Evolutionary conservation across 108 stramenopile species (phyloP).

Genomic region (Discostella pseudostelligera): DNA sequence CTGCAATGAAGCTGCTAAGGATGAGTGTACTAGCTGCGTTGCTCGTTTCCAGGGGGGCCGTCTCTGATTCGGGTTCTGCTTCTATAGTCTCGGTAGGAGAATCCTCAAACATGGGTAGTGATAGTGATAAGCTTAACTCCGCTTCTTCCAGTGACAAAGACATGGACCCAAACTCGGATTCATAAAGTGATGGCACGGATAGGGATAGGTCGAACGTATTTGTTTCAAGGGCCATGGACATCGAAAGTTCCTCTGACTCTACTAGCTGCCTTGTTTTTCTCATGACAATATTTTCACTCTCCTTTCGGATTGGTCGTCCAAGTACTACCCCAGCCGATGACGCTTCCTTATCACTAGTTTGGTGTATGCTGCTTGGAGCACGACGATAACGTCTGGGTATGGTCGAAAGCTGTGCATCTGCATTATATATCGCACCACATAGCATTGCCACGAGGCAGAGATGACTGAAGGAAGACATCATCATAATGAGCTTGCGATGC

Average conservation of each 20-base stretch:
- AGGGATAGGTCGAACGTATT: background rate
- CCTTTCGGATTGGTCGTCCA: too few species aligned
- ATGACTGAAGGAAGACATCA: too few species aligned
- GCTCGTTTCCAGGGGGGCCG: background rate
- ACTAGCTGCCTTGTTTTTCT: background rate
- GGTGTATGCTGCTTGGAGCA: background rate
- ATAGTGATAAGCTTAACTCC: too few species aligned
- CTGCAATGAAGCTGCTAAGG: background rate
- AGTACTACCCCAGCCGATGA: too few species aligned
- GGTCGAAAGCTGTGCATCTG: conserved; percentile 19
- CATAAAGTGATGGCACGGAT: background rate
- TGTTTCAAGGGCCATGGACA: background rate
- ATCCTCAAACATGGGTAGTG: background rate
- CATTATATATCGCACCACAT: background rate
- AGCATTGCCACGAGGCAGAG: conserved; percentile 10
- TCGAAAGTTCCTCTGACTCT: too few species aligned
- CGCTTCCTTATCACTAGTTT: background rate
- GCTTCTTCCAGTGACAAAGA: background rate
- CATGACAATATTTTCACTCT: background rate
- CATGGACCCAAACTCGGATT: background rate
- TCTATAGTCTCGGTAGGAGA: background rate
- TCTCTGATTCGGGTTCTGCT: background rate
- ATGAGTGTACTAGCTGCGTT: background rate
- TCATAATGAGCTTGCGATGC: too few species aligned
- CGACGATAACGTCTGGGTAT: conserved; percentile 11